Base-by-base conservation (phyloP, 805 yeast species). In the Yueomyces sinensis region DNA sequence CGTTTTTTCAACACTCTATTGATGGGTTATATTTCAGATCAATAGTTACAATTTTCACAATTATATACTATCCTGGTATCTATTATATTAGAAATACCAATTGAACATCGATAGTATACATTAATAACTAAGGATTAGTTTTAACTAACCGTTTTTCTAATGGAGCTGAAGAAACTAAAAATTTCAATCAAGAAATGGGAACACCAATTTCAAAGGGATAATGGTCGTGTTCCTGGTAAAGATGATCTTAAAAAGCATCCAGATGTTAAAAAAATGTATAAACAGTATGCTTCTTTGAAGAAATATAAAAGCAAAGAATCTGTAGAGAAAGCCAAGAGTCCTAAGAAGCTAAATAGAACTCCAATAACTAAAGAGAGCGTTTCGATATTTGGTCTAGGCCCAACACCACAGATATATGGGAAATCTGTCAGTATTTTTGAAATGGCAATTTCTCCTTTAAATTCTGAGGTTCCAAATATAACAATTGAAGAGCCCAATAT, bases 331-430 rank as follows among this genome's bases (percentile, higher is more conserved):
- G 14, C 15, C 3, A 20, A 18, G 25, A 4, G 13, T 18, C 17
- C 13, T 25, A 6, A 17, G 3, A 32, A 44, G 22, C 43, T 44
- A 33, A 44, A 52, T 3, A 45, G 51, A 6, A 49, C 54, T 9
- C 29, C 38, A 4, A 24, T 23, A 2, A 32, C 41, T 6, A 31
- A 31, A 9, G 34, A 30, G 30, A 22, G 15, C 13, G 17, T 16
- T 13, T 25, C 28, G 6, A n/a, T n/a, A 32, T 33, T 46, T 0
- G 80, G 74, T 39, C 50, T 82, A 11, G 94, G 94, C 0, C 95
- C 95, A 1, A 83, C 95, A 0, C 95, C 95, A 0, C 94, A 83
- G 45, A 66, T 82, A 9, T 66, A 76, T 40, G 95, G 95, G 0
- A 69, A 78, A 35, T 81, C 82, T 0, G 52, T 81, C 24, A 75